phyloP scores from a whole-genome alignment of 176 grass and related monocot genomes.

The Pharus latifolius region DNA sequence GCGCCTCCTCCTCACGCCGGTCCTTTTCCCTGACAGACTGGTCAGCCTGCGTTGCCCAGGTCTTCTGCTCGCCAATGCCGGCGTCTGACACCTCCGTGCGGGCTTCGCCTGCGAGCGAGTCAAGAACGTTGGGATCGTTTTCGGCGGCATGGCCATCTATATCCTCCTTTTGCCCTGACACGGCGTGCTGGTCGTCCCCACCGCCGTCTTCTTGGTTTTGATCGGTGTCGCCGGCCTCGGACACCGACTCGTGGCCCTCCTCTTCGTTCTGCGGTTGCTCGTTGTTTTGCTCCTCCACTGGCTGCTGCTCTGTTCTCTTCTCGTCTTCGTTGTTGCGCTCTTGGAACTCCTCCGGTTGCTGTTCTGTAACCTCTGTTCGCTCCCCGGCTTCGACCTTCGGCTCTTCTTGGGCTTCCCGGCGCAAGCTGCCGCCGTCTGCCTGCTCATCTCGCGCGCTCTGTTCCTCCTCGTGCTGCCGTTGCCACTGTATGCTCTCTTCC shows the following conservation, averaged over 20 bases:
- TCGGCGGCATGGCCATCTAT: neutral
- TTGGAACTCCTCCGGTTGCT: neutral
- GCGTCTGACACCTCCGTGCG: neutral
- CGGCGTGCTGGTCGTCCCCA: neutral
- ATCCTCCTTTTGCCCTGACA: slow-evolving; percentile 9
- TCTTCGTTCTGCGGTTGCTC: neutral
- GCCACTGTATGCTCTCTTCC: slow-evolving; percentile 47
- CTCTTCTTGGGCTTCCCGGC: slow-evolving; percentile 31
- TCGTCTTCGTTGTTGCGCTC: no score
- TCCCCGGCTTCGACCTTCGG: neutral
- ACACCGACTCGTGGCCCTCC: neutral
- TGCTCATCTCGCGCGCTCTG: slow-evolving; percentile 39
- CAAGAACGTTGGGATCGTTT: neutral
- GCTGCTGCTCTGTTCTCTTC: neutral
- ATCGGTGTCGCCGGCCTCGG: neutral
- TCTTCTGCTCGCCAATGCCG: slow-evolving; percentile 14
- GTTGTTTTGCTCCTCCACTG: neutral
- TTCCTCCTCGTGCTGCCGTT: slow-evolving; percentile 42
- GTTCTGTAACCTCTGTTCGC: neutral
- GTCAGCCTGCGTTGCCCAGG: slow-evolving; percentile 62
- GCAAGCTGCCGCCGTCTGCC: neutral
- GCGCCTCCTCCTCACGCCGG: slow-evolving; percentile 25
- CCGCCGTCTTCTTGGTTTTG: slow-evolving; percentile 9
- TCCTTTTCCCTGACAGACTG: slow-evolving; percentile 71
- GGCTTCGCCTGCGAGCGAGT: slow-evolving; percentile 12